Evolutionary conservation across 805 yeast genomes (phyloP).

Genomic region (Candida caryicola): DNA sequence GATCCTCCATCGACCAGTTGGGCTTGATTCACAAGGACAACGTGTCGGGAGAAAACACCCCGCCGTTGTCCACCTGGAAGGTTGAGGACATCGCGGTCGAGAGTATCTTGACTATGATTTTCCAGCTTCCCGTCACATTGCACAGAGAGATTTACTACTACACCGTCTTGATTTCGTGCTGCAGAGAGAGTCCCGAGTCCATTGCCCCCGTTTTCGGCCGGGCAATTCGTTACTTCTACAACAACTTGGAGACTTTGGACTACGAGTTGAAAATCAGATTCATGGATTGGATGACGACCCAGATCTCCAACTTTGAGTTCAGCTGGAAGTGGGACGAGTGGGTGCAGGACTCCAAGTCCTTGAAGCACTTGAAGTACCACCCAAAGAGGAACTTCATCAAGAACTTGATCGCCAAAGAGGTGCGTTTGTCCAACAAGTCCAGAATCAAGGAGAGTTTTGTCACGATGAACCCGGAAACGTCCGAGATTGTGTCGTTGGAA

Average conservation of each 20-base stretch:
- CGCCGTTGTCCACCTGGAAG: conserved; percentile 72
- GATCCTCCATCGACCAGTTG: conserved; percentile 73
- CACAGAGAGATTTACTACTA: conserved; percentile 77
- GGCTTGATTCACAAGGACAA: conserved; percentile 41
- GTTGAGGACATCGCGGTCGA: conserved; percentile 89
- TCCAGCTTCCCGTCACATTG: conserved; percentile 66
- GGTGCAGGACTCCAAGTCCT: conserved; percentile 56
- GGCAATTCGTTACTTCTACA: conserved; percentile 79
- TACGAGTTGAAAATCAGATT: conserved; percentile 70
- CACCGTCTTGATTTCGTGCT: conserved; percentile 80
- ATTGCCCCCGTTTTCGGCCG: conserved; percentile 95
- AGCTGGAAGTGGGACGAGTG: conserved; percentile 99
- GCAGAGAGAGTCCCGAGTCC: conserved; percentile 66
- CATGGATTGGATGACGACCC: conserved; percentile 90
- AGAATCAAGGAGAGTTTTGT: conserved; percentile 68
- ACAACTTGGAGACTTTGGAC: conserved; percentile 64
- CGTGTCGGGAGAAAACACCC: conserved; percentile 36
- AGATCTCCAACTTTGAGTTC: conserved; percentile 88
- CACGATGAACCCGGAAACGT: conserved; percentile 24
- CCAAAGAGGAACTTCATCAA: conserved; percentile 73
- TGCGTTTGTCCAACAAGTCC: conserved; percentile 73
- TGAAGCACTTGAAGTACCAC: conserved; percentile 50
- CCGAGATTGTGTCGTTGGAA: conserved; percentile 31
- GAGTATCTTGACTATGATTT: conserved; percentile 71
- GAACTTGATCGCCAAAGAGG: conserved; percentile 79